These are phyloP conservation scores for Hippophae tibetana DNA, from an alignment of 306 rosid genomes.

Conservation along the genomic window DNA sequence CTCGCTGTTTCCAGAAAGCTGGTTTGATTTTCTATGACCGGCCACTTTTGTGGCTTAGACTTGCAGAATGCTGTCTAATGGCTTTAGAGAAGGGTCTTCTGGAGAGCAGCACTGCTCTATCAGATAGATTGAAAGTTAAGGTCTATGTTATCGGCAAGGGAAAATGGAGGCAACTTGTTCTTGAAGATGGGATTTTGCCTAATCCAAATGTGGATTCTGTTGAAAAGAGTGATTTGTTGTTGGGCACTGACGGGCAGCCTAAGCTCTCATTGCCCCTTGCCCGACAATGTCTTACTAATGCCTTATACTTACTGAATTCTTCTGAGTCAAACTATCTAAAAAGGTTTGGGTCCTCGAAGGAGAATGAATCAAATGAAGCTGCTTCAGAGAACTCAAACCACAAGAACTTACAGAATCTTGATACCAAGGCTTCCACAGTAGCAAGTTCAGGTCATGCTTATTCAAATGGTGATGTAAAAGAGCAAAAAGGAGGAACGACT, in stretches of 20 bases:
- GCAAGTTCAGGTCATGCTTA: conserved; percentile 49
- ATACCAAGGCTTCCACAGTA: conserved; percentile 52
- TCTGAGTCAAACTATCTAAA: conserved; percentile 33
- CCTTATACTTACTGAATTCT: conserved; percentile 54
- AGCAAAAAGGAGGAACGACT: conserved; percentile 67
- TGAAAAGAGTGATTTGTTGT: conserved; percentile 33
- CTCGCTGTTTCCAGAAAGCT: conserved; percentile 89
- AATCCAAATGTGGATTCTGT: conserved; percentile 31
- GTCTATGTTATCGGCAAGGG: conserved; percentile 71
- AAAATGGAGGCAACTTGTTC: conserved; percentile 90
- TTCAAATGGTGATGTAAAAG: conserved; percentile 77
- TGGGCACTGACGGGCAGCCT: conserved; percentile 51
- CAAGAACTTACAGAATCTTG: conserved; percentile 44
- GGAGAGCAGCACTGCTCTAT: conserved; percentile 28
- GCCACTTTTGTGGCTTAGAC: conserved; percentile 94
- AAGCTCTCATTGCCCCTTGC: conserved; percentile 78
- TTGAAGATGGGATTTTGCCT: conserved; percentile 51
- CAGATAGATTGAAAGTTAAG: conserved; percentile 53
- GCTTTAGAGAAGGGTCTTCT: conserved; percentile 73
- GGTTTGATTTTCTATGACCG: conserved; percentile 71
- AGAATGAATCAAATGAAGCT: conserved; percentile 47
- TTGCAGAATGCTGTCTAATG: conserved; percentile 96
- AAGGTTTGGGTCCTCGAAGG: conserved; percentile 44
- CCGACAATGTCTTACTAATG: conserved; percentile 68
- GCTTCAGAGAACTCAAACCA: conserved; percentile 37